These are phyloP conservation scores for Friedmanniomyces simplex DNA, from an alignment of 495 filamentous ascomycete genomes.

Conservation along the genomic window DNA sequence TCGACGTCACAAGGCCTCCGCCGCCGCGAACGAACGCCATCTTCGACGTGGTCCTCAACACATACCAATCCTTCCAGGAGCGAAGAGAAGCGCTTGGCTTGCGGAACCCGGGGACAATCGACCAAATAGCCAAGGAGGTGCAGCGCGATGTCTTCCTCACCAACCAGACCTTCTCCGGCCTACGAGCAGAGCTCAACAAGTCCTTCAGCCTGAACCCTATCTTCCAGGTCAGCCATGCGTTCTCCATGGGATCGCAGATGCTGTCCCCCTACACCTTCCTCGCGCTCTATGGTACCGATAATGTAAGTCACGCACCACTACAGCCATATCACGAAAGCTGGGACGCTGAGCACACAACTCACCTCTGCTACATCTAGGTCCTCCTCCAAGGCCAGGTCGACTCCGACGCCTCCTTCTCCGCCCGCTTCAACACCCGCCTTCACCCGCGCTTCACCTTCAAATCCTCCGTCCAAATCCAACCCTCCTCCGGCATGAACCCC, in stretches of 20 bases:
- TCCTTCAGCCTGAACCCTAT: conserved; percentile 82
- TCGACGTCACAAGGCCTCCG: conserved; percentile 35
- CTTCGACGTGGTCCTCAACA: conserved; percentile 38
- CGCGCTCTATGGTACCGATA: conserved; percentile 81
- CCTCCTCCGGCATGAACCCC: conserved; percentile 35
- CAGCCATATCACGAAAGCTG: neutral
- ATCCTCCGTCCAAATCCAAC: conserved; percentile 68
- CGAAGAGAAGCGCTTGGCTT: conserved; percentile 78
- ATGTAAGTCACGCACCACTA: conserved; percentile 48
- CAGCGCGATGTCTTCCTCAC: conserved; percentile 88
- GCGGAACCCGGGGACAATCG: conserved; percentile 82
- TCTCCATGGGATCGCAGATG: conserved; percentile 78
- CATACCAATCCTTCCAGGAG: conserved; percentile 72
- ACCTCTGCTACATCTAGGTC: conserved; percentile 42
- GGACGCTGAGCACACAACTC: neutral
- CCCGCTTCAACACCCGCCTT: conserved; percentile 87
- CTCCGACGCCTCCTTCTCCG: conserved; percentile 71
- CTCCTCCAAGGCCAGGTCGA: conserved; percentile 94
- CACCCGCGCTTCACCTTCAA: conserved; percentile 65
- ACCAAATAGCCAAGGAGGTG: conserved; percentile 84
- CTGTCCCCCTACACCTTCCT: conserved; percentile 90
- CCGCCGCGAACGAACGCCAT: conserved; percentile 11
- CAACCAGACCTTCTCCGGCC: conserved; percentile 89
- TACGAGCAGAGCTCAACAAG: conserved; percentile 93
- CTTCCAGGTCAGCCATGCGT: conserved; percentile 95